A percentile compares a stretch with the other conserved stretches of the same genome.
phyloP scores from a whole-genome alignment of 1,139 yeast species.

The Suhomyces ambrosiae region DNA sequence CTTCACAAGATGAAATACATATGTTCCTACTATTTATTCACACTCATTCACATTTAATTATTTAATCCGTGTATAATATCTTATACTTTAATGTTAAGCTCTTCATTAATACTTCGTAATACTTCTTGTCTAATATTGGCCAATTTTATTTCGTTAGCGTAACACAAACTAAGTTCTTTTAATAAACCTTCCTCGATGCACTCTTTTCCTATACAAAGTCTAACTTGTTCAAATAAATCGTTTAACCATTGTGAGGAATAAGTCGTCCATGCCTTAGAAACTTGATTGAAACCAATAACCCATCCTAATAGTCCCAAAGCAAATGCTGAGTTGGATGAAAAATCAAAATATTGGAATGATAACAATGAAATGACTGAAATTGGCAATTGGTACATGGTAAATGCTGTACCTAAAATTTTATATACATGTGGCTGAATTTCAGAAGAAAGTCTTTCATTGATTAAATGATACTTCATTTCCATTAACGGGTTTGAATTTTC shows the following conservation, averaged over 20 bases:
- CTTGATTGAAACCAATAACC: conserved; percentile 47
- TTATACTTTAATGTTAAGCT: background rate
- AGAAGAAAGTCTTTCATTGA: conserved; percentile 27
- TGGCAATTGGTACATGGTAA: conserved; percentile 45
- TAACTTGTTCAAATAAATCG: conserved; percentile 36
- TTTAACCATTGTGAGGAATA: conserved; percentile 34
- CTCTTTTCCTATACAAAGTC: conserved; percentile 38
- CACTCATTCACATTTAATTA: background rate
- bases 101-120: conserved; percentile 15
- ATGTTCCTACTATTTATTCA: background rate
- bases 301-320: conserved; percentile 45
- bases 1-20: no score
- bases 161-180: conserved; percentile 33
- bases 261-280: conserved; percentile 41
- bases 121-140: conserved; percentile 23
- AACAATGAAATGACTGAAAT: conserved; percentile 34
- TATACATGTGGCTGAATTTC: conserved; percentile 47
- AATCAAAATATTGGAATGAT: conserved; percentile 40
- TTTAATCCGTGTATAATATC: conserved; percentile 11
- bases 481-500: conserved; percentile 33
- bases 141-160: conserved; percentile 24
- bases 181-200: conserved; percentile 45
- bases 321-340: conserved; percentile 34
- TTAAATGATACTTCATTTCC: conserved; percentile 31
- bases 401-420: conserved; percentile 31